Evolutionary conservation across 148 eudicot species (phyloP).

Genomic region (Rhododendron henanense): DNA sequence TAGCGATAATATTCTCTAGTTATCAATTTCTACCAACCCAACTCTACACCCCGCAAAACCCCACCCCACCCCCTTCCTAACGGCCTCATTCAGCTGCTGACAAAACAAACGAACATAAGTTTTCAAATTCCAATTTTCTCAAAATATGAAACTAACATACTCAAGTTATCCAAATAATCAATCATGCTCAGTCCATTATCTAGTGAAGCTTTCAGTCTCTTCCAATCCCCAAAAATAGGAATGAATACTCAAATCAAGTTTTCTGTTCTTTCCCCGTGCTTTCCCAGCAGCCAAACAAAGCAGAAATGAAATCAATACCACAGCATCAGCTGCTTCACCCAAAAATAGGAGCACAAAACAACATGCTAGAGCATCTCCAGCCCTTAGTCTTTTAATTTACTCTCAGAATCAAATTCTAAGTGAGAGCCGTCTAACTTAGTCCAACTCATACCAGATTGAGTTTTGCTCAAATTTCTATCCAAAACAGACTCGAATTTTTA

Average conservation of each 20-base stretch:
- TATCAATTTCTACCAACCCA: not conserved
- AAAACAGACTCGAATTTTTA: not conserved
- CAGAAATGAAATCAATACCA: constrained; percentile 8
- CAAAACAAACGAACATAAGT: not conserved
- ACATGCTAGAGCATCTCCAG: not conserved
- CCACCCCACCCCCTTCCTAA: not conserved
- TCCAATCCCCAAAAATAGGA: not conserved
- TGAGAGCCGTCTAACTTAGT: not conserved
- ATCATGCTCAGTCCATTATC: not conserved
- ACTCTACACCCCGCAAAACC: not conserved
- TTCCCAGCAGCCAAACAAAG: constrained; percentile 19
- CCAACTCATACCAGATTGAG: not conserved
- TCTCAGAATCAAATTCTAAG: not conserved
- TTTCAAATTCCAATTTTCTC: not conserved
- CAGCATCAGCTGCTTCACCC: not conserved
- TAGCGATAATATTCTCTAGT: not conserved
- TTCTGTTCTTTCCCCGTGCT: not conserved
- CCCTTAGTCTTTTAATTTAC: not conserved
- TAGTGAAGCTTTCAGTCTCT: not conserved
- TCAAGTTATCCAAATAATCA: not conserved
- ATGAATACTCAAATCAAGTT: not conserved
- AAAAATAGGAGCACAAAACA: not conserved
- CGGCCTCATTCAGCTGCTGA: not conserved
- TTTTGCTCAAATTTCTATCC: not conserved
- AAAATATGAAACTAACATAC: not conserved